Evolutionary conservation across 306 rosid genomes (phyloP).

Genomic region (Vigna reflexopilosa): DNA sequence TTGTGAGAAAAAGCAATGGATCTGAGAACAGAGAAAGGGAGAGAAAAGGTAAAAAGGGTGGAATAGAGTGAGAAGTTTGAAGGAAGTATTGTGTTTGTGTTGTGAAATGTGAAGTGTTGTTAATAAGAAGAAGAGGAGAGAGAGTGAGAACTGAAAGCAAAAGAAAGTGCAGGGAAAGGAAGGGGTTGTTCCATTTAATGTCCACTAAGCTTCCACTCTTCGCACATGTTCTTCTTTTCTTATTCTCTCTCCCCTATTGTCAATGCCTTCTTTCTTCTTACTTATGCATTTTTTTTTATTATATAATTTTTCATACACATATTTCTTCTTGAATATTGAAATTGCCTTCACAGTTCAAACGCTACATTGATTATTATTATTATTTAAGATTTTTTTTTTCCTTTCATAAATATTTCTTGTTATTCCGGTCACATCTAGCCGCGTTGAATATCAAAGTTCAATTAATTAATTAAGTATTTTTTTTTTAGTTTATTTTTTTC

Average conservation of each 20-base stretch:
- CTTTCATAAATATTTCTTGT: background rate
- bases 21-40: slow-evolving; percentile 32
- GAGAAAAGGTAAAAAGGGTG: background rate
- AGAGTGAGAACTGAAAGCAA: slow-evolving; percentile 29
- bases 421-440: background rate
- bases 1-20: slow-evolving; percentile 33
- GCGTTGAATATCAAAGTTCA: slow-evolving; percentile 12
- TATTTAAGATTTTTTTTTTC: background rate
- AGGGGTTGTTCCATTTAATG: slow-evolving; percentile 32
- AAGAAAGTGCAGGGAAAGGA: slow-evolving; percentile 32
- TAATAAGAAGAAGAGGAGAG: background rate
- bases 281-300: no score
- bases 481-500: background rate
- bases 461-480: background rate
- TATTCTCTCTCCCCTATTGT: background rate
- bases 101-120: background rate
- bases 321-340: background rate
- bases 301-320: no score
- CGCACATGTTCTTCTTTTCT: background rate
- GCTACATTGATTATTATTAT: background rate
- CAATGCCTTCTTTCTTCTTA: no score
- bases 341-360: background rate
- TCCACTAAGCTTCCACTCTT: slow-evolving; percentile 30
- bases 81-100: background rate
- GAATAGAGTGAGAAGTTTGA: background rate